A percentile compares a stretch with the other conserved stretches of the same genome.
phyloP scores from a whole-genome alignment of 805 yeast genomes.

The Metschnikowia amazonensis region DNA sequence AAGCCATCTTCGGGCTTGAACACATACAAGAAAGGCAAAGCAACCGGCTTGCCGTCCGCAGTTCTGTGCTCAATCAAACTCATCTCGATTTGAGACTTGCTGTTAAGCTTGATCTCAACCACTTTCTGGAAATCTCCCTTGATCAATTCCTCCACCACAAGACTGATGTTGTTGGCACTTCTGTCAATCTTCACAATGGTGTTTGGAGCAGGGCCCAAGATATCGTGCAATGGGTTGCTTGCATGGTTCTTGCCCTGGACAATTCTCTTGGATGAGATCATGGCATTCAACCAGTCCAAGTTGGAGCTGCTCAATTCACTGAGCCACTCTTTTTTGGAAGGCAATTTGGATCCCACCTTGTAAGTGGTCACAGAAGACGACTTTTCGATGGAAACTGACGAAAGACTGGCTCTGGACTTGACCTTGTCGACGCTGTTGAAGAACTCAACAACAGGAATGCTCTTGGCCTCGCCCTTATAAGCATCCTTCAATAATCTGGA shows the following conservation, averaged over 20 bases:
- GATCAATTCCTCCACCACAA: constrained; percentile 65
- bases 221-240: constrained; percentile 72
- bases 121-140: constrained; percentile 68
- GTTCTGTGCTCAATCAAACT: constrained; percentile 85
- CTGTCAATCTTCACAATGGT: constrained; percentile 58
- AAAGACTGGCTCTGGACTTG: constrained; percentile 15
- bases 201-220: constrained; percentile 68
- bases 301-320: constrained; percentile 72
- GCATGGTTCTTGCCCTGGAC: constrained; percentile 84
- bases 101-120: constrained; percentile 55
- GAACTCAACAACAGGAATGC: constrained; percentile 85
- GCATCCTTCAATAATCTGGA: constrained; percentile 59
- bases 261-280: constrained; percentile 70
- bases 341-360: constrained; percentile 36
- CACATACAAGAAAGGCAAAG: constrained; percentile 71
- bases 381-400: constrained; percentile 35
- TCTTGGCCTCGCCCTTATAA: constrained; percentile 65
- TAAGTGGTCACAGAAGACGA: constrained; percentile 30
- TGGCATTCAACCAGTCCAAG: constrained; percentile 88
- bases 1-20: constrained; percentile 87
- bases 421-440: constrained; percentile 59
- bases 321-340: constrained; percentile 57
- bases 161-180: constrained; percentile 51
- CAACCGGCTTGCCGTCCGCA: constrained; percentile 67
- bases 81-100: constrained; percentile 56